Conservation (phyloP, 352 stramenopile species). For the Thalassiosira gravida region DNA sequence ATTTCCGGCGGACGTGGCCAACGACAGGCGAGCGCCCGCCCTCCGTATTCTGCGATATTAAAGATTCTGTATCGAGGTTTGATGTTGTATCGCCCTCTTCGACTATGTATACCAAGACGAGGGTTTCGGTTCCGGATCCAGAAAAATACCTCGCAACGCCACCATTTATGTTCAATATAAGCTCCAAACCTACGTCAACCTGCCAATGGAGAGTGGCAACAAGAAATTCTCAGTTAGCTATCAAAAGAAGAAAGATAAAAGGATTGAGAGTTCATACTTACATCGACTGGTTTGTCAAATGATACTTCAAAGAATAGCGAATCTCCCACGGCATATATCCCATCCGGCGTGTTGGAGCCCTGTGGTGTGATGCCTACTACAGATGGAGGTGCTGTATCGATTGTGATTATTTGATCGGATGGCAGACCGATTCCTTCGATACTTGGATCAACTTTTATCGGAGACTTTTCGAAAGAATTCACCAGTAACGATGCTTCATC, state of each 20-base stretch:
- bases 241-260: not conserved
- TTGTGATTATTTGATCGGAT: constrained; percentile 32
- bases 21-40: constrained; percentile 34
- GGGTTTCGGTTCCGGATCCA: constrained; percentile 44
- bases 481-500: constrained; percentile 45
- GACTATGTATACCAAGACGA: constrained; percentile 60
- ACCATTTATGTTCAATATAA: constrained; percentile 35
- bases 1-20: constrained; percentile 51
- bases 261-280: constrained; percentile 20
- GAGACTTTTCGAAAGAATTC: constrained; percentile 33
- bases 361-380: constrained; percentile 49
- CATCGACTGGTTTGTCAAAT: constrained; percentile 68
- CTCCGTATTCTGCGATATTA: constrained; percentile 55
- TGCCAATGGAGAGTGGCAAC: constrained; percentile 7
- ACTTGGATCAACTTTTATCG: constrained; percentile 41
- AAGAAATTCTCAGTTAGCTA: not conserved
- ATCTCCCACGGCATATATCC: constrained; percentile 62
- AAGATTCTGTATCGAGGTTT: constrained; percentile 38
- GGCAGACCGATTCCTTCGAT: constrained; percentile 33
- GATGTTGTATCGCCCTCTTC: constrained; percentile 39
- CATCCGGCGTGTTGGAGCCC: constrained; percentile 47
- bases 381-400: constrained; percentile 57
- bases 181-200: constrained; percentile 54
- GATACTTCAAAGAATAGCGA: constrained; percentile 60
- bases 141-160: constrained; percentile 46